phyloP scores from a whole-genome alignment of 345 rosid genomes.

The Sonneratia caseolaris region DNA sequence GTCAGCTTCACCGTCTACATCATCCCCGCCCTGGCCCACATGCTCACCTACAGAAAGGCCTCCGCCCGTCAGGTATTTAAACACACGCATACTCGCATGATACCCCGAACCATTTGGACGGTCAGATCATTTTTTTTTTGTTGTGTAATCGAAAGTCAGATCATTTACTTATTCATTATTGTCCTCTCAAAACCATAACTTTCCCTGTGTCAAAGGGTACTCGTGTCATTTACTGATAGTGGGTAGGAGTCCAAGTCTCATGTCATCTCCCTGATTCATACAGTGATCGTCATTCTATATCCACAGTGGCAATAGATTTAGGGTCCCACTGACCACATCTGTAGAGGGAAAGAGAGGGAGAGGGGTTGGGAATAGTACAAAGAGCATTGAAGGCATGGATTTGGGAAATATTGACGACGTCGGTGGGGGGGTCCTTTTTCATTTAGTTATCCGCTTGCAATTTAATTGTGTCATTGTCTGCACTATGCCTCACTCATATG shows the following conservation, averaged over 20 bases:
- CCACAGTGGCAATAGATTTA: not conserved
- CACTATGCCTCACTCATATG: not conserved
- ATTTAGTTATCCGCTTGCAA: slow-evolving; percentile 27
- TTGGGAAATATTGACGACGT: slow-evolving; percentile 25
- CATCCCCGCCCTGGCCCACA: slow-evolving; percentile 87
- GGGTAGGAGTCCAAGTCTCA: not conserved
- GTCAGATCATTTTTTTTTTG: too few relatives aligned
- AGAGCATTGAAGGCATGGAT: slow-evolving; percentile 34
- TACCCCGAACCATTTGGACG: too few relatives aligned
- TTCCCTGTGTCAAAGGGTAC: too few relatives aligned
- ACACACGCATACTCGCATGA: not conserved
- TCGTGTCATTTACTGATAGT: not conserved
- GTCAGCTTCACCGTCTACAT: slow-evolving; percentile 99
- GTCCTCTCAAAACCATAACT: too few relatives aligned
- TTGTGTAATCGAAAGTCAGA: too few relatives aligned
- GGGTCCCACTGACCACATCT: not conserved
- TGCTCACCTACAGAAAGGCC: slow-evolving; percentile 93
- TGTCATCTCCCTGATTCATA: not conserved
- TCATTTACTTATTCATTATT: too few relatives aligned
- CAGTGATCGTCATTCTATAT: not conserved
- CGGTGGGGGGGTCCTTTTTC: slow-evolving; percentile 37
- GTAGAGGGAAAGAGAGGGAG: not conserved
- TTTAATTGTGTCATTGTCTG: slow-evolving; percentile 18
- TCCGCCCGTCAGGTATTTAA: slow-evolving; percentile 76
- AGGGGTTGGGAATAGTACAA: slow-evolving; percentile 10